Evolutionary conservation across 306 rosid genomes (phyloP).

Genomic region (Gynostemma pentaphyllum): DNA sequence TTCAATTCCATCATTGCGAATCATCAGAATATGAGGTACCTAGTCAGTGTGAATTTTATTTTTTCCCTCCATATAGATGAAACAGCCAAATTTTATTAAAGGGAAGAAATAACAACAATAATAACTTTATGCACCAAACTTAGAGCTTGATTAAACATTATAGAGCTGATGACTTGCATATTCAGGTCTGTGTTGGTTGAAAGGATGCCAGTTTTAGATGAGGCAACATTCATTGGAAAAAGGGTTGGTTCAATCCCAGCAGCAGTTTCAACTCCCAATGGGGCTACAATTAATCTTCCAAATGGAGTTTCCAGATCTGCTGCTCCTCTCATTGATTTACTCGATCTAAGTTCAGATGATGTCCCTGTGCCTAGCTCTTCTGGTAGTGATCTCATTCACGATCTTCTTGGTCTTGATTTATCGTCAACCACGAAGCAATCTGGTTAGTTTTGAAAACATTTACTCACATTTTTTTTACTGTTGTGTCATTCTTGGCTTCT

Average conservation of each 20-base stretch:
- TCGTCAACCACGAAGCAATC: conserved; percentile 39
- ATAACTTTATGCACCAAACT: neutral
- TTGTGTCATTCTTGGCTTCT: neutral
- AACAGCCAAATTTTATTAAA: neutral
- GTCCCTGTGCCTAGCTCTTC: conserved; percentile 66
- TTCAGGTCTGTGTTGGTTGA: conserved; percentile 76
- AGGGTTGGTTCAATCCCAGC: conserved; percentile 55
- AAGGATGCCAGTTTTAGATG: conserved; percentile 96
- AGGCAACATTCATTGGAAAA: conserved; percentile 69
- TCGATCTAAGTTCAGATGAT: conserved; percentile 73
- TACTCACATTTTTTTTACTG: neutral
- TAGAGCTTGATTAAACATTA: neutral
- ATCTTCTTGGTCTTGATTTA: conserved; percentile 83
- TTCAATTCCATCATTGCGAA: conserved; percentile 59
- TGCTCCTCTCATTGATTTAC: conserved; percentile 84
- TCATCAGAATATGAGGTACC: conserved; percentile 81
- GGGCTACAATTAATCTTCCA: conserved; percentile 52
- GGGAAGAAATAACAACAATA: neutral
- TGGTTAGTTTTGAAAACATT: conserved; percentile 43
- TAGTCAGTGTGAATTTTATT: conserved; percentile 1
- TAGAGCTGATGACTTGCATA: conserved; percentile 17
- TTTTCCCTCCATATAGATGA: neutral
- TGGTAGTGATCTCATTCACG: conserved; percentile 82
- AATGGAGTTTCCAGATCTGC: conserved; percentile 67
- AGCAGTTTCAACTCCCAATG: conserved; percentile 40